Evolutionary conservation across 306 rosid species (phyloP).

Genomic region (Vigna mungo): DNA sequence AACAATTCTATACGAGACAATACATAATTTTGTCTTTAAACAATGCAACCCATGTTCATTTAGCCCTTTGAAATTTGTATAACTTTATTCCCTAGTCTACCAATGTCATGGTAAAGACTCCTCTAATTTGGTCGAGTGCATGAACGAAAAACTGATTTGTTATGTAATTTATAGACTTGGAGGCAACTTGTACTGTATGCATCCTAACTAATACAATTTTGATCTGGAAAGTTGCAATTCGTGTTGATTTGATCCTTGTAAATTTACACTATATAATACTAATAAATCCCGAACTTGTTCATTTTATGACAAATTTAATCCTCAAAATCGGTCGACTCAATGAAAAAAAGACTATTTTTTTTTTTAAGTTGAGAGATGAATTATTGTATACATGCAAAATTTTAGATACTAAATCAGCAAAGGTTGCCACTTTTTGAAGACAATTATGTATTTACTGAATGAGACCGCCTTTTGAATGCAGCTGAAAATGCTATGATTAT

Average conservation of each 20-base stretch:
- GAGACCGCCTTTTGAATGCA: background rate
- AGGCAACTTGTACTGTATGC: background rate
- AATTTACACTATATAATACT: background rate
- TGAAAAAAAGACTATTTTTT: background rate
- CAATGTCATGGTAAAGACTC: background rate
- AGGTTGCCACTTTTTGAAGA: slow-evolving; percentile 1
- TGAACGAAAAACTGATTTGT: background rate
- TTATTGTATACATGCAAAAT: background rate
- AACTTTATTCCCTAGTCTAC: background rate
- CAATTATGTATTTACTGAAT: background rate
- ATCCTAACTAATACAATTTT: background rate
- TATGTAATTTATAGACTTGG: background rate
- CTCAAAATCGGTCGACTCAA: background rate
- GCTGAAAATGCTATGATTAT: background rate
- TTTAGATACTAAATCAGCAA: background rate
- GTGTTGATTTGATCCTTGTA: background rate
- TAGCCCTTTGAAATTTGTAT: background rate
- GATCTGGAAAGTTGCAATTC: background rate
- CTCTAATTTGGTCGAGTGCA: background rate
- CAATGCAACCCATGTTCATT: background rate
- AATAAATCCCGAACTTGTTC: background rate
- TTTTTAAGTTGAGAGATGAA: background rate
- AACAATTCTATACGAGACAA: background rate
- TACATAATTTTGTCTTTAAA: background rate
- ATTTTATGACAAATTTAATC: background rate